Base-by-base conservation (phyloP, 148 eudicot genomes). In the Bassia scoparia region DNA sequence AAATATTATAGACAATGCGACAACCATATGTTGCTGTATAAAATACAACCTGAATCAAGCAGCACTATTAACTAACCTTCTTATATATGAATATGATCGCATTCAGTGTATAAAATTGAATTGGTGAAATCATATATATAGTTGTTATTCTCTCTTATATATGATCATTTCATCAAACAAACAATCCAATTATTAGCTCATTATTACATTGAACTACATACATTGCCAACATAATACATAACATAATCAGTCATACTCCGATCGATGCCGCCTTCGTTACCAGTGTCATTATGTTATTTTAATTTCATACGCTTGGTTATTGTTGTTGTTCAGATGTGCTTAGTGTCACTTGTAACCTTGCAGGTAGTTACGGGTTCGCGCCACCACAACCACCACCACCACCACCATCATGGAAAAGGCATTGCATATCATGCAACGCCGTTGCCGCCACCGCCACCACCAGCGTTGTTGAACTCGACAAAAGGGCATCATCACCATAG, bases 401-500 rank as follows among this genome's bases (percentile, higher is more conserved):
- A 67, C 31, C 72, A 50, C 60, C 75, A 20, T 7, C 70, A 0
- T 67, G 56, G 3, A 17, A 52, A 52, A 52, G 56, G 53, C 4
- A 21, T 18, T 15, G 18, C 53, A 49, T 49, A 49, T 14, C 8
- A 2, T 49, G 67, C 76, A 7, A 13, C 9, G 7, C 29, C 74
- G 18, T 63, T 72, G 16, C 10, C 44, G 16, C 10, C 44, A 23
- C 64, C 69, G 0, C 1, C 74, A 29, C 66, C 59, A 21, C 5
- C 74, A 23, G 58, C 65, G 44, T 13, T 70, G 5, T 53, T 76
- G 46, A 50, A 34, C 18, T 11, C n/a, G 24, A 30, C 31, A 12
- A 76, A 35, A 34, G 76, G 79, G 48, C 83, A 74, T 46, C 86
- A 73, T 44, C 86, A 74, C 52, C 83, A 69, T 65, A 82, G 68